These are phyloP conservation scores for Suhomyces tanzawaensis DNA, from an alignment of 805 yeast genomes.

Conservation along the genomic window DNA sequence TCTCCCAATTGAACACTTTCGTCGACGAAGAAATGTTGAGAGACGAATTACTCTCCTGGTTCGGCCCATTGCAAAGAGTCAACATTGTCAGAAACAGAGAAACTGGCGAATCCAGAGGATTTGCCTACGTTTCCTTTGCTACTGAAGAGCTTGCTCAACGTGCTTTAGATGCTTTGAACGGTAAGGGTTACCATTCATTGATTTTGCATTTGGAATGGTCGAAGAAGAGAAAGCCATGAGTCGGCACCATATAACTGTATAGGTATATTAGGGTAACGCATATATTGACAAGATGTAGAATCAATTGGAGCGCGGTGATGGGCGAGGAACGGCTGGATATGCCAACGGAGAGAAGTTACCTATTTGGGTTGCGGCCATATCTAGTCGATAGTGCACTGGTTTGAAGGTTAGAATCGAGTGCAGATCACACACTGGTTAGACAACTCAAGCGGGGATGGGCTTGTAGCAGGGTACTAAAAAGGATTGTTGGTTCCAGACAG, in stretches of 20 bases:
- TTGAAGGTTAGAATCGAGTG: too few relatives aligned
- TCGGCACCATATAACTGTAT: neutral
- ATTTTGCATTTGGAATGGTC: constrained; percentile 56
- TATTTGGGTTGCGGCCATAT: neutral
- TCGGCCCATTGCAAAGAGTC: constrained; percentile 70
- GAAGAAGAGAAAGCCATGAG: constrained; percentile 37
- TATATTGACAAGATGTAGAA: too few relatives aligned
- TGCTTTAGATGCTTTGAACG: constrained; percentile 76
- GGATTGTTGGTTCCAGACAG: too few relatives aligned
- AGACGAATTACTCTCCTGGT: constrained; percentile 63
- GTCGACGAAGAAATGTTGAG: constrained; percentile 82
- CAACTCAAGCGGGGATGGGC: too few relatives aligned
- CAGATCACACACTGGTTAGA: too few relatives aligned
- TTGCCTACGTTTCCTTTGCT: constrained; percentile 86
- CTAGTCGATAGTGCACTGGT: too few relatives aligned
- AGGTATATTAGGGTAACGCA: too few relatives aligned
- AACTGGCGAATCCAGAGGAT: constrained; percentile 92
- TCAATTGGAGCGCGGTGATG: too few relatives aligned
- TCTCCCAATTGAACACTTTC: constrained; percentile 83
- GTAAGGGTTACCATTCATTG: constrained; percentile 89
- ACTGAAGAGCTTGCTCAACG: constrained; percentile 66
- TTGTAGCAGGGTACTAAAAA: too few relatives aligned
- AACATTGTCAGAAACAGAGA: constrained; percentile 86
- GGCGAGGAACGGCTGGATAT: too few relatives aligned
- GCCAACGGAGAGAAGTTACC: too few relatives aligned